Evolutionary conservation across 1,284 basidiomycete species (phyloP).

Genomic region (Ceratobasidium sp.): DNA sequence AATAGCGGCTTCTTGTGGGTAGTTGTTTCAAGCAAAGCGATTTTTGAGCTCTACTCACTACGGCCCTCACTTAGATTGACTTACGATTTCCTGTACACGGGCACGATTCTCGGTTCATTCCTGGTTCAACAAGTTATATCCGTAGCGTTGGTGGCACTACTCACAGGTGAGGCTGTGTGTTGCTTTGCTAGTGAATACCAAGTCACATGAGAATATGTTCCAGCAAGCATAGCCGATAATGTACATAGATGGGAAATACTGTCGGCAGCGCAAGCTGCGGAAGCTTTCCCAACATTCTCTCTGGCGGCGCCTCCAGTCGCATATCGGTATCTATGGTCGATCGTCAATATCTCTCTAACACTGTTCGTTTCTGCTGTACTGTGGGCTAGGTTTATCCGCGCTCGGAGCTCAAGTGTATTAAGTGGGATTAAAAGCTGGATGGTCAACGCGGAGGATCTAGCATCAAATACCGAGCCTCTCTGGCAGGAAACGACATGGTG

Average conservation of each 20-base stretch:
- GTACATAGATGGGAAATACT: no score
- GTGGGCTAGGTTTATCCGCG: no score
- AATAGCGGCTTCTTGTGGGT: conserved; percentile 3
- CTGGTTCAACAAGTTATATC: conserved; percentile 8
- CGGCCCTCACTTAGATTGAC: neutral
- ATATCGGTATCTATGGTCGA: neutral
- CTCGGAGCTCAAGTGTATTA: no score
- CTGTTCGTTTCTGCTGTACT: no score
- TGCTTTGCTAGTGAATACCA: neutral
- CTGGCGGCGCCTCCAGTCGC: neutral
- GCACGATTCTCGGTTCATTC: conserved; percentile 9
- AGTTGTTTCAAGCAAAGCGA: neutral
- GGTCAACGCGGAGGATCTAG: conserved; percentile 1
- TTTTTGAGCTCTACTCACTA: neutral
- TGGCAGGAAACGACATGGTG: neutral
- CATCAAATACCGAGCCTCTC: neutral
- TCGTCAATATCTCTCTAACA: no score
- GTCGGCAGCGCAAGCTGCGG: neutral
- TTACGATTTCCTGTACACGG: neutral
- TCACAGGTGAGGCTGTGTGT: neutral
- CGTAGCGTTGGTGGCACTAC: no score
- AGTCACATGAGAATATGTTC: neutral
- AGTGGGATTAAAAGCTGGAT: no score
- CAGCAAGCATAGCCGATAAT: neutral
- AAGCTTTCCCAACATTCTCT: neutral